Evolutionary conservation across 164 flowering plant species (phyloP).

Genomic region (Piper betle): DNA sequence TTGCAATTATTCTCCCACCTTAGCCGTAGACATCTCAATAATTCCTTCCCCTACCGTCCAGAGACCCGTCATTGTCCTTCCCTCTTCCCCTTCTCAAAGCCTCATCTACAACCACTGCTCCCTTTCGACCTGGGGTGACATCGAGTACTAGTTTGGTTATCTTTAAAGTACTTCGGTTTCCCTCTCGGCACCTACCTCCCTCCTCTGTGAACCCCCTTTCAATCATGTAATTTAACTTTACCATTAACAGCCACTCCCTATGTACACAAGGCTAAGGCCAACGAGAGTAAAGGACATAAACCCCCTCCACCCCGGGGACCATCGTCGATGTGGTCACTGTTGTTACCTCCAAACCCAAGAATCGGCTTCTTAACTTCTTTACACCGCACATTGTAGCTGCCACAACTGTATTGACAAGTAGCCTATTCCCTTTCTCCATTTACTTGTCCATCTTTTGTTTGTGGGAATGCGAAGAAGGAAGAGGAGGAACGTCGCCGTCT

Average conservation of each 20-base stretch:
- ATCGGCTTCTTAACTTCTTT: background rate
- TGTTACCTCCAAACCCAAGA: constrained; percentile 2
- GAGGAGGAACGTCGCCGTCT: constrained; percentile 5
- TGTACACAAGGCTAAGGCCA: background rate
- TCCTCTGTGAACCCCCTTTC: background rate
- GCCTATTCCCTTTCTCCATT: background rate
- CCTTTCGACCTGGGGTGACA: background rate
- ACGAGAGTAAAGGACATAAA: too few relatives aligned
- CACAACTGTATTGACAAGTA: background rate
- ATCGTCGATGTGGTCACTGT: background rate
- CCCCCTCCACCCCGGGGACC: background rate
- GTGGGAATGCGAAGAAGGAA: background rate
- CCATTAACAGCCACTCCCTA: constrained; percentile 1
- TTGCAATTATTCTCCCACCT: constrained; percentile 29
- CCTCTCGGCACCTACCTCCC: background rate
- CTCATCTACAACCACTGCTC: background rate
- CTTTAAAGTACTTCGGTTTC: constrained; percentile 4
- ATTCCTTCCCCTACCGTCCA: constrained; percentile 19
- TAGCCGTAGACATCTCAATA: constrained; percentile 15
- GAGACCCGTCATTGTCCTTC: constrained; percentile 27
- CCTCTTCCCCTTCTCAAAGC: background rate
- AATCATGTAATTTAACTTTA: background rate
- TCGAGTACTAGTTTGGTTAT: background rate
- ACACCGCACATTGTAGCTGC: constrained; percentile 4
- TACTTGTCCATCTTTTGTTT: background rate